Conservation (phyloP, 2,329 filamentous ascomycete genomes). For the Periconia digitata region DNA sequence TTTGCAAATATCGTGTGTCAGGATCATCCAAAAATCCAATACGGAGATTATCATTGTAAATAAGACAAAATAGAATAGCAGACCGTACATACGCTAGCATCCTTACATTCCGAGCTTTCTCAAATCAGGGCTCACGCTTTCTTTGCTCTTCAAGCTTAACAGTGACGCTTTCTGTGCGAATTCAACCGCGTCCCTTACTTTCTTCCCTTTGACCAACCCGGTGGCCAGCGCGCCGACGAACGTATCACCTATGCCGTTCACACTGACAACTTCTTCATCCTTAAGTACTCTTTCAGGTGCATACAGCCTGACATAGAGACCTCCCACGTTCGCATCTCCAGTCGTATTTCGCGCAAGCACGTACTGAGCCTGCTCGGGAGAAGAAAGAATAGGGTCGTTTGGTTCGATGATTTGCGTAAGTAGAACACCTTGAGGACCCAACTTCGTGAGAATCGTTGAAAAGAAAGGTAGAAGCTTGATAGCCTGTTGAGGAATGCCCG, state of each 20-base stretch:
- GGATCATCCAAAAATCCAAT: too few relatives aligned
- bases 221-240: slow-evolving; percentile 85
- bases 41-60: too few relatives aligned
- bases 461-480: slow-evolving; percentile 88
- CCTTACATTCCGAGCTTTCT: too few relatives aligned
- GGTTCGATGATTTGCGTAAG: slow-evolving; percentile 69
- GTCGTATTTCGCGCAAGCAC: slow-evolving; percentile 65
- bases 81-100: neutral
- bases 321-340: slow-evolving; percentile 59
- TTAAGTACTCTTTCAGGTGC: slow-evolving; percentile 65
- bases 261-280: slow-evolving; percentile 71
- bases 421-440: slow-evolving; percentile 75
- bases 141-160: slow-evolving; percentile 71
- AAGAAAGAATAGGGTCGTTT: slow-evolving; percentile 68
- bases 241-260: slow-evolving; percentile 94
- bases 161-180: slow-evolving; percentile 81
- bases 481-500: slow-evolving; percentile 79
- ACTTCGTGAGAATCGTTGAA: slow-evolving; percentile 80
- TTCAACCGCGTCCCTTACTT: slow-evolving; percentile 66
- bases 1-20: too few relatives aligned
- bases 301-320: slow-evolving; percentile 78
- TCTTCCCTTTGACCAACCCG: slow-evolving; percentile 63
- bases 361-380: slow-evolving; percentile 65
- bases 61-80: too few relatives aligned
- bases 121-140: slow-evolving; percentile 69